Percentiles rank a stretch among this genome's conserved stretches.
Evolutionary conservation across 2,329 filamentous ascomycete species (phyloP).

Genomic region (Ophiostoma quercus): DNA sequence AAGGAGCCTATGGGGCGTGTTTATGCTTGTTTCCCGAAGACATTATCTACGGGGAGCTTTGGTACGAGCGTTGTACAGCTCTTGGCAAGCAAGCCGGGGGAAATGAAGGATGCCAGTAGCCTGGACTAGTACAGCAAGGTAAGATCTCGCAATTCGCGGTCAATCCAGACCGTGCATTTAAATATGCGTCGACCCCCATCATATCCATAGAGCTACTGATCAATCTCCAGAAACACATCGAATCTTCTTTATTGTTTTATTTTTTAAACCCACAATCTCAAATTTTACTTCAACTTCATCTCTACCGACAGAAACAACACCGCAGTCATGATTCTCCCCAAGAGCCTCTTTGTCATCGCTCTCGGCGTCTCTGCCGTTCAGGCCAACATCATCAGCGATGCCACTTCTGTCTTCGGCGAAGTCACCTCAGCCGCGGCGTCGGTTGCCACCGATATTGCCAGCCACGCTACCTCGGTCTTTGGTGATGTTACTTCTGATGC

Average conservation of each 20-base stretch:
- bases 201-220: not conserved
- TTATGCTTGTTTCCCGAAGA: not conserved
- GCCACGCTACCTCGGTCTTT: slow-evolving; percentile 9
- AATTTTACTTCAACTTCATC: not conserved
- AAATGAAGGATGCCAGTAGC: slow-evolving; percentile 3
- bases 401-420: slow-evolving; percentile 6
- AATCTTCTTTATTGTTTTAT: not conserved
- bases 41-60: not conserved
- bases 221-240: not conserved
- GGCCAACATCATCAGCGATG: slow-evolving; percentile 3
- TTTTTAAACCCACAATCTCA: not conserved
- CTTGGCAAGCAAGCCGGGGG: not conserved
- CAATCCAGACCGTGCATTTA: not conserved
- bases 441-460: not conserved
- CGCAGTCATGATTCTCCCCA: not conserved
- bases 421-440: not conserved
- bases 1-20: not conserved
- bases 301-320: not conserved
- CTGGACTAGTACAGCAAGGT: not conserved
- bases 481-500: slow-evolving; percentile 1
- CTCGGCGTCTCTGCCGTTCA: slow-evolving; percentile 2
- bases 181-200: not conserved
- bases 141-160: not conserved
- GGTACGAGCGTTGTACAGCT: not conserved
- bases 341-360: not conserved